phyloP scores from a whole-genome alignment of 768 basidiomycete genomes.

The Xerocomellus chrysenteron region DNA sequence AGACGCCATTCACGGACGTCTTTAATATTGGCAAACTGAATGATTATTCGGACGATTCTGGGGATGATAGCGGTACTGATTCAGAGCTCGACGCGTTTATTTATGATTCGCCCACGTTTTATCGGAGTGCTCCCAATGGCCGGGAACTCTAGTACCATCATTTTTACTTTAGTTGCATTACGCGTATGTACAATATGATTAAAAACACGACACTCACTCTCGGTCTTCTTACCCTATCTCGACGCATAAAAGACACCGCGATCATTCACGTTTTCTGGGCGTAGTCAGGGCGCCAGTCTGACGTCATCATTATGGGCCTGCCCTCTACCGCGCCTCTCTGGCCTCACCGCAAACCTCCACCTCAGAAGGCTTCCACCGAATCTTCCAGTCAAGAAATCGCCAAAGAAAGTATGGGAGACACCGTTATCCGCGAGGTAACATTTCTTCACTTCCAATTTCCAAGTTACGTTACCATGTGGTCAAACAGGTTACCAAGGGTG shows the following conservation, averaged over 20 bases:
- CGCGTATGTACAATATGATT: not conserved
- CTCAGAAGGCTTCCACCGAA: constrained; percentile 8
- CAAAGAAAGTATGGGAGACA: constrained; percentile 31
- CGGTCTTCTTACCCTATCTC: not conserved
- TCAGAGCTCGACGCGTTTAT: constrained; percentile 54
- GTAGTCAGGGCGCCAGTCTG: constrained; percentile 11
- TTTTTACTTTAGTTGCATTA: not conserved
- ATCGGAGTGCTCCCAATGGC: constrained; percentile 49
- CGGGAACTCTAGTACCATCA: constrained; percentile 11
- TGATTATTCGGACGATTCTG: constrained; percentile 46
- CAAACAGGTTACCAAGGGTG: constrained; percentile 45
- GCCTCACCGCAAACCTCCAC: constrained; percentile 20
- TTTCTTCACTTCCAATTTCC: not conserved
- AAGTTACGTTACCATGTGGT: not conserved
- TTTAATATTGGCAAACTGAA: constrained; percentile 53
- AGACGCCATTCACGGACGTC: constrained; percentile 78
- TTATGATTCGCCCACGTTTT: constrained; percentile 53
- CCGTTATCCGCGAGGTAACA: constrained; percentile 44
- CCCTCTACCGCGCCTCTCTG: constrained; percentile 9
- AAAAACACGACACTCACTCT: not conserved
- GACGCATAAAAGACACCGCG: not conserved
- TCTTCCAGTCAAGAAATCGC: not conserved
- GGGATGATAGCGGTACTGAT: constrained; percentile 41
- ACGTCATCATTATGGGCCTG: constrained; percentile 17
- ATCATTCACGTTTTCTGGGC: constrained; percentile 12